Evolutionary conservation across 768 basidiomycete genomes (phyloP), one percentile per base, ranked within the genome.

Genomic region (Coprinopsis strossmayeri): DNA sequence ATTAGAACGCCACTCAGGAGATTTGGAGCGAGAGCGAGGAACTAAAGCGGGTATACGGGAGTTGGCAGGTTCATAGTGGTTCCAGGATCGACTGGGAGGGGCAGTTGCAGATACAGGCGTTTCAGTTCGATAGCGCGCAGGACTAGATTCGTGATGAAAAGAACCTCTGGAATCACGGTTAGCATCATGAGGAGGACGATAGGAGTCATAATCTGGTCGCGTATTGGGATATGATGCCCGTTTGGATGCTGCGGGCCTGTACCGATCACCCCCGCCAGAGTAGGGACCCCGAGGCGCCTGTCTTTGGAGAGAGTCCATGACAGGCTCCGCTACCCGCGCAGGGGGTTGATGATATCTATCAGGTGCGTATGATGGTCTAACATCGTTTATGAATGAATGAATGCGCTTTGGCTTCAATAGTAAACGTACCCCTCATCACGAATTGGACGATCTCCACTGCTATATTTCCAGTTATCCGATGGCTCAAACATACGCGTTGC

Each of bases 401-500:
- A 49, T 38, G 35, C 3, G 34, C 38, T 27, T 55, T 50, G 32
- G 46, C 54, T 30, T 23, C 12, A 18, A 25, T 15, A 7, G 37
- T 17, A 7, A 38, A 60, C 55, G 59, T 41, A 69, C 68, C 59
- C 65, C 73, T 73, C 77, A 39, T 62, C 59, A 54, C 72, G 67
- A 28, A 44, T 25, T 25, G 68, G 59, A 55, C 72, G 70, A 56
- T 80, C 77, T 42, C 57, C 57, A 55, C 79, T 78, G 7, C 66
- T 63, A 54, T 82, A 77, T 59, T 81, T 84, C 86, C 87, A 87
- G 26, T 69, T 64, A 17, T 84, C 81, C 27, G 82, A 84, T 26
- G 86, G 84, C 59, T 88, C 87, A 58, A 87, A 81, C 70, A 81
- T 77, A 54, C 82, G 71, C 51, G 62, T 60, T 23, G 68, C 65